Conservation (phyloP, 2,329 filamentous ascomycete genomes). For the Hypoxylon sp. region DNA sequence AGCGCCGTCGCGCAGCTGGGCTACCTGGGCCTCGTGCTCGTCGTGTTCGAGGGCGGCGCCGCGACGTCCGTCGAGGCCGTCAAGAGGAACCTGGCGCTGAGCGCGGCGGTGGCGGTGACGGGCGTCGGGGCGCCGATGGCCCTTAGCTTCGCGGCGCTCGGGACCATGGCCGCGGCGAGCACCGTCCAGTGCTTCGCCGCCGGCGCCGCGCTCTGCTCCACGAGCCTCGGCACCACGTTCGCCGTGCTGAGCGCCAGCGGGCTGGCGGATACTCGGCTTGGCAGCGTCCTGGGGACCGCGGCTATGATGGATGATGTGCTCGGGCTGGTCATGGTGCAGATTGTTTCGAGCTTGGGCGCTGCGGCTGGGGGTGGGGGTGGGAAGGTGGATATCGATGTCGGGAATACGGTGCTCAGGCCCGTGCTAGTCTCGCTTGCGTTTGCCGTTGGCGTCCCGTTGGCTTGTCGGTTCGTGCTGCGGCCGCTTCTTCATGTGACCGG, state of each 20-base stretch:
- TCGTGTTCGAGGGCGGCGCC: slow-evolving; percentile 79
- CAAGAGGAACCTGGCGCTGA: slow-evolving; percentile 71
- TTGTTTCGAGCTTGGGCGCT: slow-evolving; percentile 73
- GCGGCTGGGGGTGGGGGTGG: slow-evolving; percentile 28
- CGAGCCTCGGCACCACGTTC: slow-evolving; percentile 63
- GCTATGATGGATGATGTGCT: slow-evolving; percentile 88
- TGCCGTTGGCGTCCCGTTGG: slow-evolving; percentile 60
- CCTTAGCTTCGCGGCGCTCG: slow-evolving; percentile 70
- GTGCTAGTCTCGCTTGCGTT: slow-evolving; percentile 65
- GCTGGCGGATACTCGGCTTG: slow-evolving; percentile 58
- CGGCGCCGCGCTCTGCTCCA: slow-evolving; percentile 52
- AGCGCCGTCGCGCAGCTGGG: slow-evolving; percentile 72
- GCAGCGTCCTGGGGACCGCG: slow-evolving; percentile 76
- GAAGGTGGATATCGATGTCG: slow-evolving; percentile 27
- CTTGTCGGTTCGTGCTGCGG: slow-evolving; percentile 59
- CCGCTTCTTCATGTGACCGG: slow-evolving; percentile 49
- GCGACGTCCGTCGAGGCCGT: slow-evolving; percentile 66
- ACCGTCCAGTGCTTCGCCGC: slow-evolving; percentile 65
- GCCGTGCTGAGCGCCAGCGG: slow-evolving; percentile 63
- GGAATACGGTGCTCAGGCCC: slow-evolving; percentile 58
- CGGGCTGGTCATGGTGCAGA: slow-evolving; percentile 80
- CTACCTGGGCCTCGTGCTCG: slow-evolving; percentile 77
- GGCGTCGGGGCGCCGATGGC: slow-evolving; percentile 74
- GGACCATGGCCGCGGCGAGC: slow-evolving; percentile 61
- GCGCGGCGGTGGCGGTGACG: slow-evolving; percentile 71